A percentile compares a stretch with the other conserved stretches of the same genome.
These are phyloP conservation scores for Pyrus bretschneideri DNA, from an alignment of 306 rosid species.

Conservation along the genomic window DNA sequence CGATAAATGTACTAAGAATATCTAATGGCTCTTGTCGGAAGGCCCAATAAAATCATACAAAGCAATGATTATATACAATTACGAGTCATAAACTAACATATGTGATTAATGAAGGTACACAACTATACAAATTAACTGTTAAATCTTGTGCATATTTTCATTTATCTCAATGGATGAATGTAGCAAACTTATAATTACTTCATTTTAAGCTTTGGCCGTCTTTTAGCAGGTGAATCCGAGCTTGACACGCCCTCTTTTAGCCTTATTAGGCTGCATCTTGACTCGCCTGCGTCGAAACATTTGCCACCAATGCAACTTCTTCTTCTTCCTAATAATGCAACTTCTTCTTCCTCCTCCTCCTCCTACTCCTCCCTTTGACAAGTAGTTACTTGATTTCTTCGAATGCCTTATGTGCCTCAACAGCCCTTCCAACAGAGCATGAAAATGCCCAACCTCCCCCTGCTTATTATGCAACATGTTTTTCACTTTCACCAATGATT, in stretches of 20 bases:
- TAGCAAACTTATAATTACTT: background rate
- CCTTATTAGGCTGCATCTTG: slow-evolving; percentile 26
- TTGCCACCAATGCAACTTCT: slow-evolving; percentile 52
- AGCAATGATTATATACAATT: too few species aligned
- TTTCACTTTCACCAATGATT: slow-evolving; percentile 16
- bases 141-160: too few species aligned
- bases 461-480: slow-evolving; percentile 1
- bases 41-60: too few species aligned
- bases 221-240: slow-evolving; percentile 31
- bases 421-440: slow-evolving; percentile 51
- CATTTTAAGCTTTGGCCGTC: slow-evolving; percentile 19
- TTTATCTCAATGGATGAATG: too few species aligned
- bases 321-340: slow-evolving; percentile 21
- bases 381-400: slow-evolving; percentile 19
- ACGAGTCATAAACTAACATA: too few species aligned
- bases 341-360: slow-evolving; percentile 24
- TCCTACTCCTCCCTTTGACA: slow-evolving; percentile 1
- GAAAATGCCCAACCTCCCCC: slow-evolving; percentile 47
- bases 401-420: slow-evolving; percentile 38
- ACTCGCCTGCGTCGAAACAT: slow-evolving; percentile 28
- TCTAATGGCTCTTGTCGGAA: too few species aligned
- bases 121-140: too few species aligned
- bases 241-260: slow-evolving; percentile 37
- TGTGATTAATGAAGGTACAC: too few species aligned
- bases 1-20: too few species aligned